phyloP scores from a whole-genome alignment of 2,329 filamentous ascomycete genomes.

The Exophiala phaeomuriformis region DNA sequence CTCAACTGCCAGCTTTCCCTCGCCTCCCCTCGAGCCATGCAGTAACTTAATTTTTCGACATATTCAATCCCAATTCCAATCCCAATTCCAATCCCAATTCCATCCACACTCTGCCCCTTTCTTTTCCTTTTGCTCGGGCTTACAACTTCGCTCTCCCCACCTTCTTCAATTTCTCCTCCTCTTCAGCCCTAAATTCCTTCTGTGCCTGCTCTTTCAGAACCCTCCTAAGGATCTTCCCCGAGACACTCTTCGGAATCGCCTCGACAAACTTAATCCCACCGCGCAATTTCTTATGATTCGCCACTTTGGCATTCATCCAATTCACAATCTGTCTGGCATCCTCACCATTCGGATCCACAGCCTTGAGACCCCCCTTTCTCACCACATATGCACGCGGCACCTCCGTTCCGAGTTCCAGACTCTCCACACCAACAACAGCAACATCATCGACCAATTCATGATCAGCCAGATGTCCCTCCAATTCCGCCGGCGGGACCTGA shows the following conservation, averaged over 20 bases:
- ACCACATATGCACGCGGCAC: slow-evolving; percentile 41
- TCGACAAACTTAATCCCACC: slow-evolving; percentile 35
- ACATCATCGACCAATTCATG: slow-evolving; percentile 40
- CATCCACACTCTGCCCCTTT: too few species aligned
- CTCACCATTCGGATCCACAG: slow-evolving; percentile 50
- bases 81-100: background rate
- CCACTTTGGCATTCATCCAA: slow-evolving; percentile 30
- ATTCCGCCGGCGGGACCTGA: slow-evolving; percentile 45
- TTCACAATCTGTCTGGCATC: slow-evolving; percentile 30
- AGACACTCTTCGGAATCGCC: slow-evolving; percentile 35
- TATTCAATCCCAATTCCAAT: background rate
- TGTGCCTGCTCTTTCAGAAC: slow-evolving; percentile 32
- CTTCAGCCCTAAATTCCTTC: slow-evolving; percentile 24
- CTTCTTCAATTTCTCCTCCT: slow-evolving; percentile 25
- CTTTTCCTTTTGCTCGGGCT: background rate
- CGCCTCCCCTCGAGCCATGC: background rate
- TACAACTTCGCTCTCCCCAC: slow-evolving; percentile 17
- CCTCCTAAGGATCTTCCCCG: slow-evolving; percentile 35
- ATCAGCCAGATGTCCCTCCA: slow-evolving; percentile 40
- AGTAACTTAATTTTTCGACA: too few species aligned
- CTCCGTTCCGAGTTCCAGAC: slow-evolving; percentile 33
- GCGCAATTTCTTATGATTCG: slow-evolving; percentile 33
- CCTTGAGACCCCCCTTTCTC: slow-evolving; percentile 25
- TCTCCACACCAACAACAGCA: slow-evolving; percentile 40
- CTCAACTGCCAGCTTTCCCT: background rate